A percentile compares a stretch with the other conserved stretches of the same genome.
These are phyloP conservation scores for Luzula sylvatica DNA, from an alignment of 176 grass and related monocot genomes.

Conservation along the genomic window DNA sequence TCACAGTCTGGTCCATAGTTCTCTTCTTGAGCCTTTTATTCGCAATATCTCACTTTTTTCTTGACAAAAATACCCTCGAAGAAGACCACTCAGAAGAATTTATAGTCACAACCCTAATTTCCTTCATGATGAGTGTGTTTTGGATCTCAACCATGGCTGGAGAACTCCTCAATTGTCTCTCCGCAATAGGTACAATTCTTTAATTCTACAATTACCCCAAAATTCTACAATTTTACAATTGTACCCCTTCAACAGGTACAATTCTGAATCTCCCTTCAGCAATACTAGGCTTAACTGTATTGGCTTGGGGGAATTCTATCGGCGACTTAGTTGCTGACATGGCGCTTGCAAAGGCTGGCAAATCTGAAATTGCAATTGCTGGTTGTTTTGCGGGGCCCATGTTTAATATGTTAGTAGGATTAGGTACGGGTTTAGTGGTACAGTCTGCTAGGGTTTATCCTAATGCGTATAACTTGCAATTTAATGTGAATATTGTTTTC, in stretches of 20 bases:
- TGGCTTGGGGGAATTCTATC: constrained; percentile 93
- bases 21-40: constrained; percentile 52
- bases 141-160: constrained; percentile 94
- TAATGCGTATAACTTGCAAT: constrained; percentile 57
- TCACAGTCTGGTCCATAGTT: constrained; percentile 65
- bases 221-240: constrained; percentile 8
- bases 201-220: neutral
- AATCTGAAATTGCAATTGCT: constrained; percentile 68
- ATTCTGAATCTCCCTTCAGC: constrained; percentile 73
- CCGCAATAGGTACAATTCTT: constrained; percentile 40
- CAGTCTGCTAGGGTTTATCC: constrained; percentile 75
- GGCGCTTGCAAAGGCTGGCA: constrained; percentile 54
- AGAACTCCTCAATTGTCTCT: constrained; percentile 86
- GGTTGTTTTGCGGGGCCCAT: constrained; percentile 96
- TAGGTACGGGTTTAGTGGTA: constrained; percentile 63
- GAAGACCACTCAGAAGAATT: constrained; percentile 28
- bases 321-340: constrained; percentile 82
- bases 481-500: constrained; percentile 68
- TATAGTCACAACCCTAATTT: constrained; percentile 38
- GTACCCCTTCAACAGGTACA: constrained; percentile 44
- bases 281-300: constrained; percentile 80
- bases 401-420: constrained; percentile 91
- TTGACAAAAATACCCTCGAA: constrained; percentile 51
- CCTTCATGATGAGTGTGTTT: constrained; percentile 81
- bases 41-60: constrained; percentile 51